Evolutionary conservation across 75 land plant species (phyloP).

Genomic region (Sequoiadendron giganteum): DNA sequence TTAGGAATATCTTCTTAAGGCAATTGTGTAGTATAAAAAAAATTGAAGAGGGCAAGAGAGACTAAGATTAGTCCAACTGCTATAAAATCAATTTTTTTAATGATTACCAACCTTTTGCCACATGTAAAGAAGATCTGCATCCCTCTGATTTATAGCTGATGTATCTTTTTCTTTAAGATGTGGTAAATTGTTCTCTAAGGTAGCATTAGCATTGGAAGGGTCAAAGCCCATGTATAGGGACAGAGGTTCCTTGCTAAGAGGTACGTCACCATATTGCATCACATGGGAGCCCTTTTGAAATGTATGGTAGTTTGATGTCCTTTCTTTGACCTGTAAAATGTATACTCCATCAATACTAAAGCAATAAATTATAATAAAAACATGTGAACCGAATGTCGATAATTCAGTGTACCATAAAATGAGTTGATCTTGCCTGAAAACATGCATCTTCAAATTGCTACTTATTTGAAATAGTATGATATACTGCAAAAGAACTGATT

Average conservation of each 20-base stretch:
- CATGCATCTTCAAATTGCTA: not conserved
- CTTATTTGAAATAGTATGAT: not conserved
- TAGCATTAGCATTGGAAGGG: slow-evolving; percentile 75
- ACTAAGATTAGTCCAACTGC: not conserved
- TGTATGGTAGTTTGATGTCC: slow-evolving; percentile 60
- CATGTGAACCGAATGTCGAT: no score
- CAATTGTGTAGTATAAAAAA: not conserved
- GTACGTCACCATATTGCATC: slow-evolving; percentile 77
- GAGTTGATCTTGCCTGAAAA: not conserved
- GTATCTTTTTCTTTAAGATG: slow-evolving; percentile 1
- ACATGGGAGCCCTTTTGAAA: slow-evolving; percentile 78
- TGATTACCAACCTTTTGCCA: slow-evolving; percentile 73
- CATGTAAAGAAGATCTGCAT: slow-evolving; percentile 81
- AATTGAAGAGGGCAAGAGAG: not conserved
- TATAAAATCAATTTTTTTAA: not conserved
- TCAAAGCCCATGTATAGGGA: slow-evolving; percentile 68
- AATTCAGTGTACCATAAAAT: not conserved
- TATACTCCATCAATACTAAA: not conserved
- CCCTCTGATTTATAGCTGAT: slow-evolving; percentile 63
- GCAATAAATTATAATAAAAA: not conserved
- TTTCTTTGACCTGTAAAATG: slow-evolving; percentile 58
- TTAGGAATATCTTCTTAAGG: not conserved
- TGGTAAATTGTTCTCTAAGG: slow-evolving; percentile 44
- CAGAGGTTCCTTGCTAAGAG: slow-evolving; percentile 42
- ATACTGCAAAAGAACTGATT: not conserved